phyloP scores from a whole-genome alignment of 2,329 filamentous ascomycete species.

The Sporothrix pallida region DNA sequence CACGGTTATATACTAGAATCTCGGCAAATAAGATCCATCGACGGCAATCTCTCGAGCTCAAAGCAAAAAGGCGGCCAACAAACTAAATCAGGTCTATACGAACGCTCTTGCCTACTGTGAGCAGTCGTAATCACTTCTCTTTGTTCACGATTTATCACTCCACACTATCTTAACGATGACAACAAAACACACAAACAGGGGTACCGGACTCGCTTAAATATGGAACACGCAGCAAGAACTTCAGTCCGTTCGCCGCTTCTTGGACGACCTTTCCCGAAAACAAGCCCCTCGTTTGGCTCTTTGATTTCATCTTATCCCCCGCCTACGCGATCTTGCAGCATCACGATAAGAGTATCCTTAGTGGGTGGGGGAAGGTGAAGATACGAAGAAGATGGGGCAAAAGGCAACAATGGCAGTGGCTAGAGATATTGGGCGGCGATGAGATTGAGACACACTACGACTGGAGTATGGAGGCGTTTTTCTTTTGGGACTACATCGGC shows the following conservation, averaged over 20 bases:
- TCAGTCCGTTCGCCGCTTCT: background rate
- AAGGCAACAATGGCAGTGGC: background rate
- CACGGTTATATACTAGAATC: conserved; percentile 80
- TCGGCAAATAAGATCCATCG: background rate
- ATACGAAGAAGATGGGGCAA: background rate
- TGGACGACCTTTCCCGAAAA: background rate
- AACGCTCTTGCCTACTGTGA: background rate
- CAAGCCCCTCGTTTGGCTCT: background rate
- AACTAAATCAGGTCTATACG: background rate
- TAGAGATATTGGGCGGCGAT: background rate
- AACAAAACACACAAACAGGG: background rate
- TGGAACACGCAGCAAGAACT: background rate
- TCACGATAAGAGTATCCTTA: background rate
- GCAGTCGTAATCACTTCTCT: conserved; percentile 10
- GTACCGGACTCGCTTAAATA: background rate
- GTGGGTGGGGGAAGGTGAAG: background rate
- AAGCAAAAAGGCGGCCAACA: background rate
- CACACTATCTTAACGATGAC: background rate
- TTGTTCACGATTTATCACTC: background rate
- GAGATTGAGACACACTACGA: background rate
- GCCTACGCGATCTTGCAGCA: background rate
- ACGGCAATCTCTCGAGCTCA: background rate
- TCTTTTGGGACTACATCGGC: background rate
- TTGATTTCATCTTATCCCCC: background rate
- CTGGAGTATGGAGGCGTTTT: background rate